phyloP scores from a whole-genome alignment of 805 yeast species.

The Ogataea trehaloabstinens region DNA sequence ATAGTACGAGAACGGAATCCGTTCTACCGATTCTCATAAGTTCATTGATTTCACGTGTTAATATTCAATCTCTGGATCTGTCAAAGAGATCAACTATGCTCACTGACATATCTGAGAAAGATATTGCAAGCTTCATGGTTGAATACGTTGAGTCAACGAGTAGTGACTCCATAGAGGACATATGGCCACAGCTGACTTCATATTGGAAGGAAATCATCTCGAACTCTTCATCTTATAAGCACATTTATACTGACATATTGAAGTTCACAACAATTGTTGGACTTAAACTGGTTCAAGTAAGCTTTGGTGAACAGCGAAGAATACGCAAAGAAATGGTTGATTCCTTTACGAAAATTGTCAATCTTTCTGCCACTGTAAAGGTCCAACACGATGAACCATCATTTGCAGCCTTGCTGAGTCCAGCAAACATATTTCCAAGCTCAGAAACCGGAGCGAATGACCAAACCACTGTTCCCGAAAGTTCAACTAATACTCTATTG shows the following conservation, averaged over 20 bases:
- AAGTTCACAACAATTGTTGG: constrained; percentile 52
- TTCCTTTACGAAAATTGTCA: constrained; percentile 24
- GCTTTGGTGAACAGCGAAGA: constrained; percentile 60
- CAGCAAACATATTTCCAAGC: constrained; percentile 21
- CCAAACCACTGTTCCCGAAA: neutral
- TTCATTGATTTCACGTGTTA: constrained; percentile 49
- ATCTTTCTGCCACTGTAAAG: constrained; percentile 24
- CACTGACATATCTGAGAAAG: constrained; percentile 43
- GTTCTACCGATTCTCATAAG: constrained; percentile 69
- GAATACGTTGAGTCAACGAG: constrained; percentile 66
- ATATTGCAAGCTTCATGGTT: constrained; percentile 52
- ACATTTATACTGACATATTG: constrained; percentile 51
- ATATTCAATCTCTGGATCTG: constrained; percentile 26
- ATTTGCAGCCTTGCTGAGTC: constrained; percentile 19
- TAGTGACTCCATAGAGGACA: constrained; percentile 74
- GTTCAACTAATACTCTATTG: neutral
- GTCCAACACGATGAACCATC: constrained; percentile 18
- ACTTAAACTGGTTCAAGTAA: constrained; percentile 53
- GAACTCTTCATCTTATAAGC: constrained; percentile 45
- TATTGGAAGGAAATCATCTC: constrained; percentile 61
- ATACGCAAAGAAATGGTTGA: constrained; percentile 50
- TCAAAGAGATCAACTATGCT: constrained; percentile 45
- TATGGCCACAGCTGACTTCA: constrained; percentile 57
- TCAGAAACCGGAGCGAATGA: constrained; percentile 14
- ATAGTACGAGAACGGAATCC: constrained; percentile 75